Conservation (phyloP, 1,284 basidiomycete species). For the Cryptococcus amylolentus region DNA sequence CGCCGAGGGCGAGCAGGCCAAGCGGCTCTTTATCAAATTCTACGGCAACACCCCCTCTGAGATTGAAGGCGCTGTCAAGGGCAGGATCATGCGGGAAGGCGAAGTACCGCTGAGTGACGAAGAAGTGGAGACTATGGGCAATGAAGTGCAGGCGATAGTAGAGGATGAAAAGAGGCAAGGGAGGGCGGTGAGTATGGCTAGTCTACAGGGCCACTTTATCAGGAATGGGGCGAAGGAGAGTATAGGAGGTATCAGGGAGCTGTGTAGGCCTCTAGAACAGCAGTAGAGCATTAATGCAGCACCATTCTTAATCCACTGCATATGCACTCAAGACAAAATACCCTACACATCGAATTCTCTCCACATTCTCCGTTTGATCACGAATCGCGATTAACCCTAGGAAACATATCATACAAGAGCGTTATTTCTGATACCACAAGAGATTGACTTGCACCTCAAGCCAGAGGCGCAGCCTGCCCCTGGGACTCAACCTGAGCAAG, state of each 20-base stretch:
- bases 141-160: constrained; percentile 57
- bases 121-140: constrained; percentile 55
- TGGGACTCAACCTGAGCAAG: constrained; percentile 15
- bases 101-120: constrained; percentile 54
- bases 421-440: no score
- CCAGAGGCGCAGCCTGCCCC: no score
- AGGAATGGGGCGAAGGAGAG: constrained; percentile 65
- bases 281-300: neutral
- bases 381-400: no score
- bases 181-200: constrained; percentile 80
- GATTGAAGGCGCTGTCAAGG: constrained; percentile 14
- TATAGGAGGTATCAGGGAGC: constrained; percentile 56
- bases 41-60: constrained; percentile 53
- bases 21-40: constrained; percentile 76
- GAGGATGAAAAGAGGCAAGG: constrained; percentile 56
- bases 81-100: constrained; percentile 28
- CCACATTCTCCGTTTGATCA: no score
- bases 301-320: neutral
- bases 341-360: neutral
- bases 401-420: no score
- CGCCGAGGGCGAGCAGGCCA: constrained; percentile 76
- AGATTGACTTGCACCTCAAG: no score
- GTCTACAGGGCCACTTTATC: constrained; percentile 89
- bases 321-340: neutral
- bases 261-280: constrained; percentile 20